Evolutionary conservation across 805 yeast genomes (phyloP), one percentile per base, ranked within the genome.

Genomic region (Candida ficus): DNA sequence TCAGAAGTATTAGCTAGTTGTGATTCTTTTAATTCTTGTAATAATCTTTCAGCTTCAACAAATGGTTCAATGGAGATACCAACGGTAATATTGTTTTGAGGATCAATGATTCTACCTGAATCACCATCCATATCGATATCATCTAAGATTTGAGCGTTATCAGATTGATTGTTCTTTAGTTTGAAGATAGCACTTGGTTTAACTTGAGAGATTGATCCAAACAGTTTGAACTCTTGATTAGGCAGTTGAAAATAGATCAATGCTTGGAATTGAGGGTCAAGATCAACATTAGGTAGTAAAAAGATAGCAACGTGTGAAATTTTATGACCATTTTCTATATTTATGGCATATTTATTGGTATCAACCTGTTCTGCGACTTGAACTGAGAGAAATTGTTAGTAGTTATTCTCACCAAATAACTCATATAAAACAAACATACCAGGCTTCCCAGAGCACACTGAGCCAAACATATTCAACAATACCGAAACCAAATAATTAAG

Each of bases 131-230:
- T 71, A 34, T 73, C 80, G 67, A 76, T 71, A 46, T 77, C 85
- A 35, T 79, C 83, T 7, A 72, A 54, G 18, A 74, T 74, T n/a
- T 46, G 45, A 3, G 42, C 28, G 11, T 46, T 39, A 2, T 12
- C 25, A n/a, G 36, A 49, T 7, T 58, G 49, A 46, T 68, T 70
- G 56, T 80, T 86, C 56, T 80, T 86, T 43, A 91, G 74, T 55
- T 82, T 83, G 68, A 85, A 93, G 3, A 93, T 93, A 0, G 97
- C 96, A 43, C 95, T 85, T 28, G 95, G 98, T 58, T 91, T 93
- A 28, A 62, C 64, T 0, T 70, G 63, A 33, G 75, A 73, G 21
- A 83, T 55, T 11, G 79, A 79, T 4, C 91, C 91, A 41, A 83
- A 68, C 12, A 86, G 66, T 48, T 74, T 75, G 61, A 83, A 85